Conservation (phyloP, 2,329 filamentous ascomycete species). For the Colletotrichum simmondsii region DNA sequence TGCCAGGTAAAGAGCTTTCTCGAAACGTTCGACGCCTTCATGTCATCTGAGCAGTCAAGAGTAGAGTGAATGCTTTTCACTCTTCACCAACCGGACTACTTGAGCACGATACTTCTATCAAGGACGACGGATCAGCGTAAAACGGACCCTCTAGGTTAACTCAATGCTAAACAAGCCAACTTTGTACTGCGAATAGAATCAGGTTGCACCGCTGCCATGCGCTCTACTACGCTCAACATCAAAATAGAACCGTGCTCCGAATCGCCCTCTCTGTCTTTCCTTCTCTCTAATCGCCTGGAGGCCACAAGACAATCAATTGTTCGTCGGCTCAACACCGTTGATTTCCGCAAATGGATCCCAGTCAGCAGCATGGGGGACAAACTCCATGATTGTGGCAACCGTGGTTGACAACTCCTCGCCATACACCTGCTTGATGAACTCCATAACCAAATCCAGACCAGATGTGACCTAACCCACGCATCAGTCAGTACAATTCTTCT, state of each 20-base stretch:
- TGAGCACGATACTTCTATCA: no score
- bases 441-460: slow-evolving; percentile 49
- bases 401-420: slow-evolving; percentile 56
- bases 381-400: slow-evolving; percentile 64
- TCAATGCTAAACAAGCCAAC: no score
- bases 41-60: no score
- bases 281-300: background rate
- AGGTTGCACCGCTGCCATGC: background rate
- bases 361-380: slow-evolving; percentile 48
- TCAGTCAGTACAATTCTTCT: background rate
- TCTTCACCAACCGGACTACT: no score
- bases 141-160: no score
- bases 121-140: no score
- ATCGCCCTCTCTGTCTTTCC: background rate
- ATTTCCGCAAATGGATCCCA: slow-evolving; percentile 44
- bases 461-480: slow-evolving; percentile 43
- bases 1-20: no score
- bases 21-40: no score
- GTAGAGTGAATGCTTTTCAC: no score
- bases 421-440: slow-evolving; percentile 55
- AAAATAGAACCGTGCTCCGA: background rate
- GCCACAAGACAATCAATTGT: background rate
- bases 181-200: background rate
- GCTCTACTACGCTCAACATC: background rate
- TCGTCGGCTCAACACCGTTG: slow-evolving; percentile 39